Evolutionary conservation across 805 yeast genomes (phyloP).

Genomic region (Nakazawaea holstii): DNA sequence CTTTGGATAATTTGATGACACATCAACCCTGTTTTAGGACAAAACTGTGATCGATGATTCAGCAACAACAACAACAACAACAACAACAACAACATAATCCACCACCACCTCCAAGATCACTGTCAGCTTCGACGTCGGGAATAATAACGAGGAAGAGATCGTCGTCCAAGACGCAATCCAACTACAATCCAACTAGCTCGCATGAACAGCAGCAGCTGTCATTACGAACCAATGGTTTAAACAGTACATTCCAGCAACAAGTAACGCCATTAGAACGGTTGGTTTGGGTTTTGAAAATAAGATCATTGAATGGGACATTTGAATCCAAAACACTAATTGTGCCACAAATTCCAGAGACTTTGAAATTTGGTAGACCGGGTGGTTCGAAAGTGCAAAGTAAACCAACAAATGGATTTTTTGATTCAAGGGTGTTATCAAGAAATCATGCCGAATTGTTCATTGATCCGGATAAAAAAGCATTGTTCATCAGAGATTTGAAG

Average conservation of each 20-base stretch:
- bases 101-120: neutral
- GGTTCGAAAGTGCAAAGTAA: slow-evolving; percentile 54
- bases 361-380: slow-evolving; percentile 88
- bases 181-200: slow-evolving; percentile 22
- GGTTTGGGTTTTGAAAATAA: slow-evolving; percentile 61
- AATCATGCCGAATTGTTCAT: slow-evolving; percentile 91
- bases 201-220: slow-evolving; percentile 13
- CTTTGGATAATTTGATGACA: no score
- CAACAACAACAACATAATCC: neutral
- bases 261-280: slow-evolving; percentile 23
- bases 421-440: slow-evolving; percentile 85
- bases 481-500: slow-evolving; percentile 80
- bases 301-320: slow-evolving; percentile 78
- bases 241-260: slow-evolving; percentile 5
- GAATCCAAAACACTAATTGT: slow-evolving; percentile 72
- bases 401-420: slow-evolving; percentile 86
- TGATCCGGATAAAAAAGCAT: slow-evolving; percentile 39
- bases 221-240: slow-evolving; percentile 6
- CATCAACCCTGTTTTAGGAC: no score
- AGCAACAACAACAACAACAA: neutral
- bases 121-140: neutral
- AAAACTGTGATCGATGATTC: neutral
- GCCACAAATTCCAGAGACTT: slow-evolving; percentile 76
- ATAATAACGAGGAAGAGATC: slow-evolving; percentile 22
- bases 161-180: slow-evolving; percentile 26